Conservation (phyloP, 1,284 basidiomycete species). For the Apiotrichum mycotoxinovorans region DNA sequence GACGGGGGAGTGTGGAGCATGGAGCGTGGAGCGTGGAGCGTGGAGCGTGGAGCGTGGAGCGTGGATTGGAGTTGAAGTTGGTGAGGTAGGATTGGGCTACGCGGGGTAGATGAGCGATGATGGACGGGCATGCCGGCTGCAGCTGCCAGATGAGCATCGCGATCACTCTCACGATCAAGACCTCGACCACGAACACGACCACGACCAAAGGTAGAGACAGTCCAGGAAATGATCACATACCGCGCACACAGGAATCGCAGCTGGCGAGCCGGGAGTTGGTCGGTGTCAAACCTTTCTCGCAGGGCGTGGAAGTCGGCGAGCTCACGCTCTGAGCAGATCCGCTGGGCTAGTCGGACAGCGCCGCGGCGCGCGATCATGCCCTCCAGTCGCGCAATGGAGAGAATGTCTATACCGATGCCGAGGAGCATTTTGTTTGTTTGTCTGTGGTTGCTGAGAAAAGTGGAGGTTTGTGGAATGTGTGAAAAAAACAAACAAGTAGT, state of each 20-base stretch:
- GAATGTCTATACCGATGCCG: conserved; percentile 74
- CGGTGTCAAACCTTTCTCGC: conserved; percentile 1
- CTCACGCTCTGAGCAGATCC: conserved; percentile 59
- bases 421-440: conserved; percentile 52
- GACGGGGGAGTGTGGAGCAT: not conserved
- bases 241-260: conserved; percentile 11
- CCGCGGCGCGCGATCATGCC: conserved; percentile 58
- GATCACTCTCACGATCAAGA: too few species aligned
- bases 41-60: too few species aligned
- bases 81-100: too few species aligned
- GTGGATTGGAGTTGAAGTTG: too few species aligned
- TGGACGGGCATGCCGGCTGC: too few species aligned
- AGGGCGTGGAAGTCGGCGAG: conserved; percentile 16
- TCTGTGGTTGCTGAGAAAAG: not conserved
- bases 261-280: conserved; percentile 5
- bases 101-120: too few species aligned
- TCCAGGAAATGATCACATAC: too few species aligned
- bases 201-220: too few species aligned
- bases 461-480: not conserved
- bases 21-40: not conserved
- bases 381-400: conserved; percentile 64
- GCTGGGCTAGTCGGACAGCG: conserved; percentile 55
- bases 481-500: not conserved
- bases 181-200: too few species aligned
- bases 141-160: too few species aligned